Percentiles rank a stretch among this genome's conserved stretches.
phyloP scores from a whole-genome alignment of 2,329 filamentous ascomycete species.

The Fusarium anthophilum region DNA sequence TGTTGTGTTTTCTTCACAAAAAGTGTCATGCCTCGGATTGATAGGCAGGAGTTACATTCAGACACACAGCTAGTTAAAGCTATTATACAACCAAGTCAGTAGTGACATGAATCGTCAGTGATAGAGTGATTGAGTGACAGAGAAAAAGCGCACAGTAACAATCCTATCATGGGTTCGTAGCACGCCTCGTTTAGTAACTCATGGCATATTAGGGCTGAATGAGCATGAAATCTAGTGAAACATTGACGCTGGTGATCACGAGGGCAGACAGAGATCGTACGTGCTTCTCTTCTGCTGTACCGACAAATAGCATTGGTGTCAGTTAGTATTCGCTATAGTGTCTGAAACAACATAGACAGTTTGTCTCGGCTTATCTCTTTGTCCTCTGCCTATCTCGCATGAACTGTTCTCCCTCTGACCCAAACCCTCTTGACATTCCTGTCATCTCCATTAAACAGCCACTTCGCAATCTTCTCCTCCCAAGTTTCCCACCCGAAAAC shows the following conservation, averaged over 20 bases:
- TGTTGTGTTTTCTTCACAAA: neutral
- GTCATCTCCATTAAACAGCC: conserved; percentile 94
- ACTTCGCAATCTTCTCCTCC: conserved; percentile 89
- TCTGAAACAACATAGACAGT: neutral
- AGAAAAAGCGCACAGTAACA: neutral
- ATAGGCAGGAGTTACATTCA: neutral
- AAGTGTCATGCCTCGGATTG: neutral
- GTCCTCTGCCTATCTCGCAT: conserved; percentile 49
- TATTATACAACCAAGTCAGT: neutral
- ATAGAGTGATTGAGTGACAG: neutral
- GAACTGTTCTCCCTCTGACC: conserved; percentile 86
- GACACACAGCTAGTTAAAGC: neutral
- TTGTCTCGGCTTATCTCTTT: neutral
- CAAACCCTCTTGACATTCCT: conserved; percentile 89
- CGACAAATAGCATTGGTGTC: neutral
- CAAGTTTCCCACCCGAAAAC: conserved; percentile 92
- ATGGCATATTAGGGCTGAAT: neutral
- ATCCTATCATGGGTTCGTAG: neutral
- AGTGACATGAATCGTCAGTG: neutral
- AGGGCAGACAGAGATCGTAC: neutral
- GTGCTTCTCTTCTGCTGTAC: neutral
- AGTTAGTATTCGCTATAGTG: neutral
- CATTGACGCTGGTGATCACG: neutral
- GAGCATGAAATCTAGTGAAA: neutral
- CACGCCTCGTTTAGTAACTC: neutral